These are phyloP conservation scores for Claviceps humidiphila DNA, from an alignment of 2,329 filamentous ascomycete species.

Conservation along the genomic window DNA sequence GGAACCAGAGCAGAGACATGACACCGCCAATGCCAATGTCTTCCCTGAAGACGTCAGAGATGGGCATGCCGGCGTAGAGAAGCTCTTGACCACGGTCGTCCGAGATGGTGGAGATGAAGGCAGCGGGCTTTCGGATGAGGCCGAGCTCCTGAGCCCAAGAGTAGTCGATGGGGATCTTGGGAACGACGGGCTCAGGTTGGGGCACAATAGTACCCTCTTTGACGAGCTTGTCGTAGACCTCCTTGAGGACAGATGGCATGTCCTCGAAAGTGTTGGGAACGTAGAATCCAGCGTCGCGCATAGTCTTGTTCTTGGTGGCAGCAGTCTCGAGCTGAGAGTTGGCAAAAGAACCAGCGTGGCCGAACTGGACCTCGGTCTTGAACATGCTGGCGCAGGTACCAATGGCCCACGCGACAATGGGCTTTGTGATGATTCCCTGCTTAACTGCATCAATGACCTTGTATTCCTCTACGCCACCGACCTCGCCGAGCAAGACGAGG, in stretches of 20 bases:
- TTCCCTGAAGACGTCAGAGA: conserved; percentile 98
- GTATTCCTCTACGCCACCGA: conserved; percentile 99
- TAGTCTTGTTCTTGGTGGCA: conserved; percentile 88
- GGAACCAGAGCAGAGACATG: conserved; percentile 99
- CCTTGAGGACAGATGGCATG: conserved; percentile 60
- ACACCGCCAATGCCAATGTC: conserved; percentile 99
- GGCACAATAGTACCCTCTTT: conserved; percentile 74
- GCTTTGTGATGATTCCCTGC: conserved; percentile 89
- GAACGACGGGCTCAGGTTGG: conserved; percentile 76
- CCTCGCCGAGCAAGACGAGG: conserved; percentile 87
- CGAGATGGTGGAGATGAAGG: conserved; percentile 99
- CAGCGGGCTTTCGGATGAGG: conserved; percentile 97
- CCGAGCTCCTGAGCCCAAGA: conserved; percentile 98
- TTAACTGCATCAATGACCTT: conserved; percentile 98
- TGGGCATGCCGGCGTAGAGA: conserved; percentile 97
- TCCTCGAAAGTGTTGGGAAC: conserved; percentile 97
- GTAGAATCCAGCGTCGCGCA: conserved; percentile 88
- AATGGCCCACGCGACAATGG: conserved; percentile 97
- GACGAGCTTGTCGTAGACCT: conserved; percentile 82
- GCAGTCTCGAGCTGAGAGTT: conserved; percentile 99
- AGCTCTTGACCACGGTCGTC: conserved; percentile 99
- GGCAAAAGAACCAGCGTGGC: conserved; percentile 95
- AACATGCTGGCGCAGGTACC: conserved; percentile 99
- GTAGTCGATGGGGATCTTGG: conserved; percentile 99
- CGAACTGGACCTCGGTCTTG: conserved; percentile 99